A percentile compares a stretch with the other conserved stretches of the same genome.
These are phyloP conservation scores for Magnusiomyces suaveolens DNA, from an alignment of 1,139 yeast genomes.

Conservation along the genomic window DNA sequence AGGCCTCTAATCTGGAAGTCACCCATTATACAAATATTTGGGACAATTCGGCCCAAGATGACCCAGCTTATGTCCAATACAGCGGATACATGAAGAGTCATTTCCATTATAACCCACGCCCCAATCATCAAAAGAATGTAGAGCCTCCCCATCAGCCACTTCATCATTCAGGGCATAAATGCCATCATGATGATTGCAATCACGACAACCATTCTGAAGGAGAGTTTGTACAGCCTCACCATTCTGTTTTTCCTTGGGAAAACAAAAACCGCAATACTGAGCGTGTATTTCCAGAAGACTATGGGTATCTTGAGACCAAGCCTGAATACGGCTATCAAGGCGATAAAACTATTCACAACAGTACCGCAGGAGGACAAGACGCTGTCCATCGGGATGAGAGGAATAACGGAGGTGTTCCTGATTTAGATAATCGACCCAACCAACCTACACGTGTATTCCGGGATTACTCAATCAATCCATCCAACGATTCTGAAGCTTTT, in stretches of 20 bases:
- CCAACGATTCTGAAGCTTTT: not conserved
- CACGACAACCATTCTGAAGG: not conserved
- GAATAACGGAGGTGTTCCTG: too few species aligned
- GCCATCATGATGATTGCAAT: conserved; percentile 4
- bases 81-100: not conserved
- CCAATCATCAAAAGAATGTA: not conserved
- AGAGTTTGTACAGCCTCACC: not conserved
- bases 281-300: conserved; percentile 19
- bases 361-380: too few species aligned
- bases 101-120: conserved; percentile 3
- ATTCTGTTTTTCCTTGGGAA: conserved; percentile 15
- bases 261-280: conserved; percentile 5
- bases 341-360: too few species aligned
- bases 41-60: conserved; percentile 20
- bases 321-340: too few species aligned
- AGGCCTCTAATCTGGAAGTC: conserved; percentile 31
- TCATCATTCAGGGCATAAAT: not conserved
- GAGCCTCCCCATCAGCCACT: not conserved
- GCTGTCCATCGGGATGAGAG: too few species aligned
- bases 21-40: conserved; percentile 24
- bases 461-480: conserved; percentile 10
- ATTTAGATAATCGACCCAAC: too few species aligned
- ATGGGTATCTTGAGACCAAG: not conserved
- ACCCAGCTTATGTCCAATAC: conserved; percentile 2
- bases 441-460: conserved; percentile 13